These are phyloP conservation scores for Hortiboletus flavorubellus DNA, from an alignment of 768 basidiomycete genomes.

Conservation along the genomic window DNA sequence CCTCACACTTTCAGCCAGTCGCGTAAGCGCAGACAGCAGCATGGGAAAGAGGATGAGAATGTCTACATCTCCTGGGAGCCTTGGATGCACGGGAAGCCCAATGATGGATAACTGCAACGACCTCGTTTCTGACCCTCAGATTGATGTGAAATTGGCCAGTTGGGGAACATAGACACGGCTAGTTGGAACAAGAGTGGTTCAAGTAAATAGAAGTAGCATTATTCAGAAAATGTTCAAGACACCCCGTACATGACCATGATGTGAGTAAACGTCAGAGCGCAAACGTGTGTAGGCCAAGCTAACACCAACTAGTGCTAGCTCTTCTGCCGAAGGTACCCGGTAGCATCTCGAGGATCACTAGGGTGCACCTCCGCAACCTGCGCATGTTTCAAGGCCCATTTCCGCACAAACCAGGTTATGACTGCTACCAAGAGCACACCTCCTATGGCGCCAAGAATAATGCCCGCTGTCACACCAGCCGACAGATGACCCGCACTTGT, in stretches of 20 bases:
- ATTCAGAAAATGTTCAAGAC: neutral
- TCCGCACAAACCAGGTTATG: conserved; percentile 47
- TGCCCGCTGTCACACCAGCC: conserved; percentile 35
- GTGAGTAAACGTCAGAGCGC: neutral
- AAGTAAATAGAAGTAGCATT: neutral
- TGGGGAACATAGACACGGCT: neutral
- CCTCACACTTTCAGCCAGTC: no score
- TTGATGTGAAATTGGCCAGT: neutral
- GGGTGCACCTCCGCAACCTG: conserved; percentile 18
- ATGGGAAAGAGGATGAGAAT: no score
- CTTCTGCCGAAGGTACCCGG: conserved; percentile 18
- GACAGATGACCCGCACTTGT: conserved; percentile 25
- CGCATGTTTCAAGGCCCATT: conserved; percentile 39
- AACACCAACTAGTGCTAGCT: neutral
- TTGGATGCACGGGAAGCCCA: no score
- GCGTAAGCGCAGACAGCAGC: no score
- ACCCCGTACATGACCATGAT: neutral
- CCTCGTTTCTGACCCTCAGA: neutral
- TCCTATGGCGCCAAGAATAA: conserved; percentile 49
- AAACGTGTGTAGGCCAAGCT: neutral
- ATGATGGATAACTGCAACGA: no score
- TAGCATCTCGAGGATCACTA: conserved; percentile 18
- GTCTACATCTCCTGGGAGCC: no score
- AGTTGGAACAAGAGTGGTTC: neutral
- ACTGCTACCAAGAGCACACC: conserved; percentile 43